Percentiles rank a stretch among this genome's conserved stretches.
Conservation (phyloP, 2,329 filamentous ascomycete genomes). For the Penicillium aurantiogriseum region DNA sequence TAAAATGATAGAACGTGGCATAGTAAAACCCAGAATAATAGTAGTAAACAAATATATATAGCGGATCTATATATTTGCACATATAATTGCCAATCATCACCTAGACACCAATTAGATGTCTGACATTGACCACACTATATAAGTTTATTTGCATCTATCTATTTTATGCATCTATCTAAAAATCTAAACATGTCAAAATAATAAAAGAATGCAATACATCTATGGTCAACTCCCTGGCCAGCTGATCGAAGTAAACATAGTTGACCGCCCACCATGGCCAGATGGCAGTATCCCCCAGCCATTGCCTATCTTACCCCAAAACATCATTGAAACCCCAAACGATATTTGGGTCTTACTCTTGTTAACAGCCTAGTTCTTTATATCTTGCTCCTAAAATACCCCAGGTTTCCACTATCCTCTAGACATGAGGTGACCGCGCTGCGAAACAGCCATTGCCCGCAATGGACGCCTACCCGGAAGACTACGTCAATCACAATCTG, state of each 20-base stretch:
- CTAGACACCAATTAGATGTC: no score
- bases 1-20: background rate
- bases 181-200: background rate
- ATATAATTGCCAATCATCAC: background rate
- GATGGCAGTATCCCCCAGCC: conserved; percentile 6
- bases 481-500: conserved; percentile 82
- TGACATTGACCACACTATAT: background rate
- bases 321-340: background rate
- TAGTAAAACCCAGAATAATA: background rate
- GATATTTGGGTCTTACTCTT: background rate
- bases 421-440: conserved; percentile 37
- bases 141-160: background rate
- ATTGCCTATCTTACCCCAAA: conserved; percentile 4
- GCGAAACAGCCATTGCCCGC: conserved; percentile 30
- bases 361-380: background rate
- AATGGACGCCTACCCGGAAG: conserved; percentile 52
- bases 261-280: conserved; percentile 4
- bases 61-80: background rate
- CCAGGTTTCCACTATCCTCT: background rate
- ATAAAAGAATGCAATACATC: no score
- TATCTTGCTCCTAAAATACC: background rate
- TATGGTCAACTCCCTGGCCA: background rate
- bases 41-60: background rate
- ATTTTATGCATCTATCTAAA: no score
- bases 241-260: background rate